Evolutionary conservation across 2,329 filamentous ascomycete species (phyloP).

Genomic region (Ilyonectria robusta): DNA sequence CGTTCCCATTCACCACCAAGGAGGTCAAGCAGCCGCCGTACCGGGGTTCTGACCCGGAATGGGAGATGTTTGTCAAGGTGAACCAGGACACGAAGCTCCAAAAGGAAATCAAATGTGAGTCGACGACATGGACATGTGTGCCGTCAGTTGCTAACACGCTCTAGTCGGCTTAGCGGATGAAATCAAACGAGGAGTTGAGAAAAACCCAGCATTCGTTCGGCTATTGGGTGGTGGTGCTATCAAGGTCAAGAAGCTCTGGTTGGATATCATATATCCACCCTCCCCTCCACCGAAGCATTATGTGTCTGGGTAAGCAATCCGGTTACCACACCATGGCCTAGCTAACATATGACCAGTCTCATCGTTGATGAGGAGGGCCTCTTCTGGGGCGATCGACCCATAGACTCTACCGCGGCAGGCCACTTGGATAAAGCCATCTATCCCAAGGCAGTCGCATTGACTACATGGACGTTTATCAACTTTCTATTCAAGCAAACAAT

Average conservation of each 20-base stretch:
- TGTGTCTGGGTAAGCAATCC: conserved; percentile 68
- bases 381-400: conserved; percentile 61
- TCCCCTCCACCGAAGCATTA: conserved; percentile 72
- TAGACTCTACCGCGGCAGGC: conserved; percentile 63
- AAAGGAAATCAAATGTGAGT: conserved; percentile 63
- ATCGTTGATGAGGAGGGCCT: conserved; percentile 65
- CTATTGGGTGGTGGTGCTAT: conserved; percentile 63
- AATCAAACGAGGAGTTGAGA: conserved; percentile 56
- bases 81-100: conserved; percentile 66
- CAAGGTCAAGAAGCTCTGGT: conserved; percentile 67
- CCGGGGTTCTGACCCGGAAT: conserved; percentile 73
- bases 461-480: conserved; percentile 66
- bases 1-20: conserved; percentile 72
- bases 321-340: no score
- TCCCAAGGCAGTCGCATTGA: conserved; percentile 66
- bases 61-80: conserved; percentile 72
- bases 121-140: background rate
- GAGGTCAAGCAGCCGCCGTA: conserved; percentile 65
- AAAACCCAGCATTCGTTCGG: conserved; percentile 58
- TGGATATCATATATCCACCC: conserved; percentile 73
- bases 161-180: conserved; percentile 52
- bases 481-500: conserved; percentile 63
- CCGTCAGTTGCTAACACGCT: conserved; percentile 29
- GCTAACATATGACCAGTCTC: conserved; percentile 56
- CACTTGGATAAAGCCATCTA: conserved; percentile 65